Evolutionary conservation across 2,329 filamentous ascomycete genomes (phyloP), one percentile per base, ranked within the genome.

Genomic region (Cylindrodendrum hubeiense): DNA sequence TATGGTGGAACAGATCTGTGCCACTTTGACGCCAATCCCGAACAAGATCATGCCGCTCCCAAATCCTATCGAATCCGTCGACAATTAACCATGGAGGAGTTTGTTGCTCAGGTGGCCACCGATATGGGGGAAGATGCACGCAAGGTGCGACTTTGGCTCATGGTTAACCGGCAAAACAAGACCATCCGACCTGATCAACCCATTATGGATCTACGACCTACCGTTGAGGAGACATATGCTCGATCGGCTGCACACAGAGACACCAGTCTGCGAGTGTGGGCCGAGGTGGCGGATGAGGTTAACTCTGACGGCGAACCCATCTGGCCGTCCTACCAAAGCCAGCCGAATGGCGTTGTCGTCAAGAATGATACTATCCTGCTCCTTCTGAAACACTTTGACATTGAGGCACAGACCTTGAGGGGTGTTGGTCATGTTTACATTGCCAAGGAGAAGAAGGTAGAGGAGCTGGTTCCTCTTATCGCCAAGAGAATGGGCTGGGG

Each of bases 81-180:
- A 65, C 85, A 90, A n/a, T 91, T 91, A 70, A 92, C 90, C 1
- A 87, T 98, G 68, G 84, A 89, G 50, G 92, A 98, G 8, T 90
- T 98, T 67, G 88, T 91, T 5, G 83, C 84, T 26, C 86, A 86
- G 22, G 86, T 98, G 65, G 94, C 92, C 0, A 81, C 88, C 41
- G 92, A 97, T 61, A 85, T 92, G 53, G 86, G 84, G 0, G 80
- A 92, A 53, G 90, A 95, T 47, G 84, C 91, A 0, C 89, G 89
- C 61, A 87, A 89, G 66, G 81, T 98, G 24, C 89, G 96, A 22
- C 87, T 97, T 19, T 99, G 96, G 97, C 89, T 94, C 59, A 98
- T 99, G 95, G 96, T 99, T 1, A 98, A 98, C 77, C 91, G 96
- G 12, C 96, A 99, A 79, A 99, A 99, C 78, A 98, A 97, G 80